Evolutionary conservation across 257 asterid genomes (phyloP), one percentile per base, ranked within the genome.

Genomic region (Capsicum chinense): DNA sequence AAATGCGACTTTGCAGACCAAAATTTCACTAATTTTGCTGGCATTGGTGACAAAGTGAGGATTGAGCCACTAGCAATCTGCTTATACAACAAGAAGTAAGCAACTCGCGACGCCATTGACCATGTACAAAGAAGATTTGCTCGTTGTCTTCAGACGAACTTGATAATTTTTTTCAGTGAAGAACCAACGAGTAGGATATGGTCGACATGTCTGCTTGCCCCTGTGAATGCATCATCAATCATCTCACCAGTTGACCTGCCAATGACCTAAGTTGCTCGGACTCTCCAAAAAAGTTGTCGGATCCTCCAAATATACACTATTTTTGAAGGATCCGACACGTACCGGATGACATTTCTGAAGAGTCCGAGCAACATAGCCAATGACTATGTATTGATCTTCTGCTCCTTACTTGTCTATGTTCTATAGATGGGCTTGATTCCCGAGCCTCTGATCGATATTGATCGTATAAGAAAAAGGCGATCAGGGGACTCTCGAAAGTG

Each of bases 31-130:
- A 11, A 7, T 37, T 68, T 68, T 21, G 6, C 13, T 7, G 78
- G 78, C 52, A 39, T 68, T 68, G 54, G 78, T 39, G 54, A 68
- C 78, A 37, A 68, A 39, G 71, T 37, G 47, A 68, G 76, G 26
- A 68, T 68, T 37, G 52, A 68, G 37, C 76, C 52, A 68, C 76
- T 68, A 68, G 76, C 0, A 66, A 68, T 37, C 76, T 9, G 6
- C 13, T 39, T 39, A 35, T 67, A 37, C 21, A 35, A 67, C 74
- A 0, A 14, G 12, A 26, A 64, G 17, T 13, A 35, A 33, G 33
- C 47, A 66, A 33, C 10, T 33, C 11, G 13, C 2, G 48, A 35
- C 6, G 11, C 35, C n/a, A 59, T 59, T 59, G 66, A 17, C 1
- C 66, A 7, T 59, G n/a, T 59, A 59, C 33, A 59, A 59, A 56